Percentiles rank a stretch among this genome's conserved stretches.
phyloP scores from a whole-genome alignment of 768 basidiomycete genomes.

The Auricularia auricula-judae region DNA sequence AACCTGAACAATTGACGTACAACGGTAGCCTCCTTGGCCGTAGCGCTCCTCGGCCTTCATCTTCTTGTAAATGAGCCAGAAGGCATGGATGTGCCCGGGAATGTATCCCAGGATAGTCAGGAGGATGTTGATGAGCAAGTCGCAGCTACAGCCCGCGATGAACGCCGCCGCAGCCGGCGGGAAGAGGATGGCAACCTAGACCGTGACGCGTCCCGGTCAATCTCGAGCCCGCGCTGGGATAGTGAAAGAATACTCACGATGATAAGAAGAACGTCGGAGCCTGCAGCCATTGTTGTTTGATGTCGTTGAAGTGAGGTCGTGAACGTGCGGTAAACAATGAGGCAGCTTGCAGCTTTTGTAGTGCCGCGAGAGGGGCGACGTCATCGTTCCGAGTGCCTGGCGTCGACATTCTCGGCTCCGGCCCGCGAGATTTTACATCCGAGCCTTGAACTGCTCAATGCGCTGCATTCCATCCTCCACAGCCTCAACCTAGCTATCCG shows the following conservation, averaged over 20 bases:
- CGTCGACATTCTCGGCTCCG: too few species aligned
- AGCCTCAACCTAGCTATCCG: too few species aligned
- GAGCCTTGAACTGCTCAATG: too few species aligned
- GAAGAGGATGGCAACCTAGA: conserved; percentile 65
- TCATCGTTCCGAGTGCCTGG: too few species aligned
- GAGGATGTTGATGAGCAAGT: conserved; percentile 74
- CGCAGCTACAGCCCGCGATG: conserved; percentile 74
- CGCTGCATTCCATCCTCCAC: too few species aligned
- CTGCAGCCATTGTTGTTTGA: conserved; percentile 30
- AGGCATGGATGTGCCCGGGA: conserved; percentile 39
- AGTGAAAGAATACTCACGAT: conserved; percentile 32
- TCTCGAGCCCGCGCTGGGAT: neutral
- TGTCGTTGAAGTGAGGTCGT: neutral
- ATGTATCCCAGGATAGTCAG: conserved; percentile 39
- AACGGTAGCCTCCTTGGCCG: conserved; percentile 66
- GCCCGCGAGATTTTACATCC: too few species aligned
- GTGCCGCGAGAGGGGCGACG: too few species aligned
- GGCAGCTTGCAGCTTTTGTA: too few species aligned
- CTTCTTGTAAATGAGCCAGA: conserved; percentile 86
- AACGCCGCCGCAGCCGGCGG: conserved; percentile 73
- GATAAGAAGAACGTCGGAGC: conserved; percentile 74
- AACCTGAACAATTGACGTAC: conserved; percentile 32
- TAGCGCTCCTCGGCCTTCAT: conserved; percentile 80
- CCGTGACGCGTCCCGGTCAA: neutral
- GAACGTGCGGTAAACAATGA: too few species aligned